Conservation (phyloP, 2,329 filamentous ascomycete genomes). For the Emergomyces africanus region DNA sequence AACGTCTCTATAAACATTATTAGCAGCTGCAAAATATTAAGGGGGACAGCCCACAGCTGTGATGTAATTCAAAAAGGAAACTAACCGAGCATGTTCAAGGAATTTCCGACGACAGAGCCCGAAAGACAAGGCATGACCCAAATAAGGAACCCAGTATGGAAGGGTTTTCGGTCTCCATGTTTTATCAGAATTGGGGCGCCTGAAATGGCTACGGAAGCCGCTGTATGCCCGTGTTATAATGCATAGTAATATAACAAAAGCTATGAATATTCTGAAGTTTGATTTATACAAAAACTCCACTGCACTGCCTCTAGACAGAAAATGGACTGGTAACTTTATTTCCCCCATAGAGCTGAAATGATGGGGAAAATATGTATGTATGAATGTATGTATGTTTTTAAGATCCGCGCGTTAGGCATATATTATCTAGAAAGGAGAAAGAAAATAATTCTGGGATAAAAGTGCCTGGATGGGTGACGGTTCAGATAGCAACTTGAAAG, state of each 20-base stretch:
- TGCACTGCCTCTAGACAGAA: not conserved
- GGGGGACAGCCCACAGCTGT: not conserved
- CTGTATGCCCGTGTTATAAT: constrained; percentile 28
- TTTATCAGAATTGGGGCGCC: constrained; percentile 12
- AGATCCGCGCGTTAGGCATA: not conserved
- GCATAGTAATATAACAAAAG: constrained; percentile 20
- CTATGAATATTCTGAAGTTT: constrained; percentile 17
- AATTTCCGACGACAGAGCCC: constrained; percentile 34
- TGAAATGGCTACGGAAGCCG: constrained; percentile 21
- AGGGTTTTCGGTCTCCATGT: constrained; percentile 33
- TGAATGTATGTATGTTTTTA: not conserved
- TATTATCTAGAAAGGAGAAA: not conserved
- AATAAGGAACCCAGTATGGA: constrained; percentile 48
- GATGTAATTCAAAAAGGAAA: not conserved
- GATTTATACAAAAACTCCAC: constrained; percentile 2
- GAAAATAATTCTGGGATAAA: not conserved
- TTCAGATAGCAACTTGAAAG: no score
- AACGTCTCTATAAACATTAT: constrained; percentile 19
- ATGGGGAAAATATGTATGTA: not conserved
- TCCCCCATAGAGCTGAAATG: constrained; percentile 17
- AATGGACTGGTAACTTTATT: not conserved
- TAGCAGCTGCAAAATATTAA: constrained; percentile 8
- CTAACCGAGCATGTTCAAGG: constrained; percentile 31
- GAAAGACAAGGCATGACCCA: constrained; percentile 42
- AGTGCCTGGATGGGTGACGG: no score